These are phyloP conservation scores for Brassica nigra DNA, from an alignment of 345 rosid species.

Conservation along the genomic window DNA sequence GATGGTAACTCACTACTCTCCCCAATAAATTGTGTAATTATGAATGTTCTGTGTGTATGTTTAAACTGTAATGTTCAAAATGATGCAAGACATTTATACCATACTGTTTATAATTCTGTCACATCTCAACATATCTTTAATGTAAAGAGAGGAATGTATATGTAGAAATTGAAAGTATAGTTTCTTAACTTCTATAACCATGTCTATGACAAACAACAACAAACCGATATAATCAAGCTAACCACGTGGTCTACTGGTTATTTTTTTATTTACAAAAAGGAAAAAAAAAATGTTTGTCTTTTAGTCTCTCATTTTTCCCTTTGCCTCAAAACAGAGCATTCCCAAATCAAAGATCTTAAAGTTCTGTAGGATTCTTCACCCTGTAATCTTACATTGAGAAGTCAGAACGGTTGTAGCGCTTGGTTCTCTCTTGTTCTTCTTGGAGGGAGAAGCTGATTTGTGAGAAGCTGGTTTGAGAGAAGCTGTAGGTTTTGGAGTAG, in stretches of 20 bases:
- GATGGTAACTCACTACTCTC: neutral
- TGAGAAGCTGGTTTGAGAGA: no score
- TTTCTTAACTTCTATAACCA: neutral
- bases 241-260: neutral
- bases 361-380: no score
- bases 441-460: no score
- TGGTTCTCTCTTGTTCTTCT: no score
- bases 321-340: no score
- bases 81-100: neutral
- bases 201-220: neutral
- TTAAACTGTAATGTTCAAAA: neutral
- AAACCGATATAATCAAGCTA: neutral
- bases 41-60: neutral
- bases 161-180: neutral
- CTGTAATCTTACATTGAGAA: no score
- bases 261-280: no score
- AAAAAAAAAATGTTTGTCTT: no score
- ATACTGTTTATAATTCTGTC: neutral
- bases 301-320: no score
- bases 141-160: neutral
- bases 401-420: no score
- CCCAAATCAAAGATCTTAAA: no score
- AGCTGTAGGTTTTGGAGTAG: no score
- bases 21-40: neutral
- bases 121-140: neutral